Percentiles rank a stretch among this genome's conserved stretches.
Evolutionary conservation across 306 rosid genomes (phyloP).

Genomic region (Cucurbita pepo): DNA sequence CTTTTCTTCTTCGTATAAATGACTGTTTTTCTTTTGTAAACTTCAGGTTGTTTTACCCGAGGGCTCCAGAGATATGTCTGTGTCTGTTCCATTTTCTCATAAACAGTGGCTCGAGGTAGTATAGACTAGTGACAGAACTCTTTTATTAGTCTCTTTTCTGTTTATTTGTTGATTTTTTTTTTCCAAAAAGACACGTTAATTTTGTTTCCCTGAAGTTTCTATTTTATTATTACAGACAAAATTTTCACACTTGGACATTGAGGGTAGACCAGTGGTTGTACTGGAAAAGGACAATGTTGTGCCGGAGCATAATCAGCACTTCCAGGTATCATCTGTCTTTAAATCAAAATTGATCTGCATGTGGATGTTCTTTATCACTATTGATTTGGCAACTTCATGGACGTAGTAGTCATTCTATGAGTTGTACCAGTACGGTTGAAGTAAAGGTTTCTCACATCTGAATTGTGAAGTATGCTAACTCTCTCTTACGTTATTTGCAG

Average conservation of each 20-base stretch:
- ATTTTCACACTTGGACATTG: slow-evolving; percentile 88
- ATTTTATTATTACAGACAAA: slow-evolving; percentile 48
- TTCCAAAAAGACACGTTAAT: background rate
- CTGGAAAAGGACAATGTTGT: slow-evolving; percentile 76
- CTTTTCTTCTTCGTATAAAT: background rate
- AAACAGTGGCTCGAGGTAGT: slow-evolving; percentile 72
- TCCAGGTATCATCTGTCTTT: slow-evolving; percentile 48
- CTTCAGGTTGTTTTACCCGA: slow-evolving; percentile 95
- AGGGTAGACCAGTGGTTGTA: slow-evolving; percentile 83
- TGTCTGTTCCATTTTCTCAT: slow-evolving; percentile 58
- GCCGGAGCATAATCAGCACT: slow-evolving; percentile 83
- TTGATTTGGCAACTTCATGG: background rate
- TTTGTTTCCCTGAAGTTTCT: background rate
- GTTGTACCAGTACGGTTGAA: background rate
- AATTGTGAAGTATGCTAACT: background rate
- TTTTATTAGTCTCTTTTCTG: background rate
- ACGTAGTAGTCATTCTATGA: background rate
- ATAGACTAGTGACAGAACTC: background rate
- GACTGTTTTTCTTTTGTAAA: slow-evolving; percentile 12
- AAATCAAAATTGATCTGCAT: background rate
- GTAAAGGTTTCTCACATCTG: background rate
- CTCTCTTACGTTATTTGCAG: slow-evolving; percentile 31
- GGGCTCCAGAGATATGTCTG: slow-evolving; percentile 70
- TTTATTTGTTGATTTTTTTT: background rate
- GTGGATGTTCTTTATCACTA: background rate